Conservation (phyloP, 169 alveolate genomes). For the Hammondia hammondi region DNA sequence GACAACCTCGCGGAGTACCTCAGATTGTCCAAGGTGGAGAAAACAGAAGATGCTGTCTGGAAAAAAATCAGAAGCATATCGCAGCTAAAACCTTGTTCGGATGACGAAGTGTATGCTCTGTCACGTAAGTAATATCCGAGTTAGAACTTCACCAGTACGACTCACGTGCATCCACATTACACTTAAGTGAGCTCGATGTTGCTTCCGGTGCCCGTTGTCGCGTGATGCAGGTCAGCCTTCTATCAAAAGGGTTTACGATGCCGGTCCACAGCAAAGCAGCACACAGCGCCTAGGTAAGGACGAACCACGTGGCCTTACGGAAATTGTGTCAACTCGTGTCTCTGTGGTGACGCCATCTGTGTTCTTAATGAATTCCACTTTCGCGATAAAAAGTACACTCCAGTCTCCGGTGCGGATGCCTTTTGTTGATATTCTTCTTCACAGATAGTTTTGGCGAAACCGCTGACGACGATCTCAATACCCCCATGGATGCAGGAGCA, state of each 20-base stretch:
- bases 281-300: not conserved
- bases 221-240: slow-evolving; percentile 1
- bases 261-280: not conserved
- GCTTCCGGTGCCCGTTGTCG: not conserved
- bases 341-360: too few relatives aligned
- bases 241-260: not conserved
- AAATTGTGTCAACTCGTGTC: too few relatives aligned
- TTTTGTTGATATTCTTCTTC: not conserved
- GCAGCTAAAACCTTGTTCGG: slow-evolving; percentile 12
- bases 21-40: not conserved
- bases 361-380: too few relatives aligned
- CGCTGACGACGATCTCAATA: not conserved
- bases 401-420: too few relatives aligned
- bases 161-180: not conserved
- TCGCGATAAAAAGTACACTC: too few relatives aligned
- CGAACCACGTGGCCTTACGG: too few relatives aligned
- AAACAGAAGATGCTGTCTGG: slow-evolving; percentile 10
- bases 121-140: not conserved
- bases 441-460: not conserved
- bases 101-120: slow-evolving; percentile 24
- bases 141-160: not conserved
- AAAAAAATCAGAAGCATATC: not conserved
- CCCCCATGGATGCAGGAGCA: not conserved
- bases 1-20: not conserved
- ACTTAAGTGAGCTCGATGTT: too few relatives aligned